phyloP scores from a whole-genome alignment of 148 eudicot genomes.

The Talinum fruticosum region DNA sequence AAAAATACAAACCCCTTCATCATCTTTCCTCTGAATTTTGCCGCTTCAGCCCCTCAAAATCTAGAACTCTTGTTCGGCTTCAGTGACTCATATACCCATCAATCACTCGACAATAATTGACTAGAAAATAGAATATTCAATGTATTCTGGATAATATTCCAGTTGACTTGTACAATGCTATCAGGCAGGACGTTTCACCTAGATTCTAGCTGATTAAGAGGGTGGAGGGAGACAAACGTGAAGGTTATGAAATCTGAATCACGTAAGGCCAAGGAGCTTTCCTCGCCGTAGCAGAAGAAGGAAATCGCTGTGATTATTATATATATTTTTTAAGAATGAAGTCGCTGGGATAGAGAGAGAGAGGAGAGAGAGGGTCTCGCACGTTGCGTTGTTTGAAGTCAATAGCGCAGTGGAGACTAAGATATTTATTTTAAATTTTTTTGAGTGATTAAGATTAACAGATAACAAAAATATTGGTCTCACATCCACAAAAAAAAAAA shows the following conservation, averaged over 20 bases:
- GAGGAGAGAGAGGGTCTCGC: no score
- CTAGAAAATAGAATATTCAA: neutral
- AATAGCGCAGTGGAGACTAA: no score
- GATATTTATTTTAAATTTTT: no score
- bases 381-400: no score
- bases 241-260: neutral
- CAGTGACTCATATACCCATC: neutral
- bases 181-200: neutral
- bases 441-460: no score
- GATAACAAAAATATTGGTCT: no score
- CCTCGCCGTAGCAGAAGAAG: neutral
- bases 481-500: no score
- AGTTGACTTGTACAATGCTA: neutral
- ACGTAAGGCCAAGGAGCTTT: neutral
- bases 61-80: neutral
- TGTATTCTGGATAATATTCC: neutral
- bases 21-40: neutral
- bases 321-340: no score
- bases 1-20: neutral
- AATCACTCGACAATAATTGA: neutral
- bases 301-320: no score
- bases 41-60: neutral
- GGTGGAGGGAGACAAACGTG: neutral
- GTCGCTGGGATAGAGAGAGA: no score
- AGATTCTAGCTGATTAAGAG: neutral